Evolutionary conservation across 441 rosid genomes (phyloP), one percentile per base, ranked within the genome.

Genomic region (Mallotus japonicus): DNA sequence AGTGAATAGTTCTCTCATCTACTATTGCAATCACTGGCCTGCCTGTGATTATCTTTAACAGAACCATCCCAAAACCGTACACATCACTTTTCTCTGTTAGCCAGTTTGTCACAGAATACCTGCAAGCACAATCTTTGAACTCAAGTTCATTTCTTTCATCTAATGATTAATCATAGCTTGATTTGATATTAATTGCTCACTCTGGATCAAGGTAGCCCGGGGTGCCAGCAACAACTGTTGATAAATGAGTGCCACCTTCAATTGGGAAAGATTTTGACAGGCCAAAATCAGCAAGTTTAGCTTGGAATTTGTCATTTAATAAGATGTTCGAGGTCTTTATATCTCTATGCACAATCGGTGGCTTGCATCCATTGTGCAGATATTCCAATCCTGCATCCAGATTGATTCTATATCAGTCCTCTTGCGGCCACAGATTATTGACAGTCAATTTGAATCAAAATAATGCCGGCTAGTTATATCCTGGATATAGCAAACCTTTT

Each of bases 51-150:
- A 86, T 55, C 77, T 83, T 87, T 19, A 87, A 70, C 7, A 85
- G 78, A 22, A 88, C 84, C 9, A 88, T 65, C 20, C 92, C 90
- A 16, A 88, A 88, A 15, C 92, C 85, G 71, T 75, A 87, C 14
- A 88, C 90, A 69, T 88, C 92, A 55, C 87, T 88, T 76, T 83
- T 83, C 76, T 83, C 82, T 53, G 50, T 70, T 11, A 76, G 16
- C 64, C 51, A 13, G 50, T 34, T 46, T 9, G 78, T 70, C 19
- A n/a, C 17, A 47, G 55, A 47, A 37, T 62, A 76, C 54, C 78
- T 76, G 60, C 49, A 67, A 24, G 0, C 28, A 16, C 19, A 54
- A 13, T 28, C 17, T 19, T 56, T 0, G 9, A 10, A 55, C 56
- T 14, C 15, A 32, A 15, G 9, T 15, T 12, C 14, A 3, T 50